phyloP scores from a whole-genome alignment of 176 grass and related monocot species.

The Avena sativa region DNA sequence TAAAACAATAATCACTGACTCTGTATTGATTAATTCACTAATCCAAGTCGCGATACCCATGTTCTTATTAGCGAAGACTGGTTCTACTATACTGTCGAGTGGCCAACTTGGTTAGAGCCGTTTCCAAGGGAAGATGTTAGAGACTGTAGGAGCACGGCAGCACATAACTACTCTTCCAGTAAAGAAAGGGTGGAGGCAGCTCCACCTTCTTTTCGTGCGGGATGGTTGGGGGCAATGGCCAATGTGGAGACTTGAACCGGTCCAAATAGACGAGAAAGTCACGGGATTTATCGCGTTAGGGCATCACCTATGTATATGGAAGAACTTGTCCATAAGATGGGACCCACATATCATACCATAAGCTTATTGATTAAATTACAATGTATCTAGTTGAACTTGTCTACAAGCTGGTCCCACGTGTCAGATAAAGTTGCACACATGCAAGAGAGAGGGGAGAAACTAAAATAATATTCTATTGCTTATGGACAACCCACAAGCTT shows the following conservation, averaged over 20 bases:
- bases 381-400: too few species aligned
- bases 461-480: too few species aligned
- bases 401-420: too few species aligned
- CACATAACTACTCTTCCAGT: neutral
- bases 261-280: neutral
- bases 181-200: neutral
- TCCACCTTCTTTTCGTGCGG: constrained; percentile 1
- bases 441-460: too few species aligned
- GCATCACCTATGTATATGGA: too few species aligned
- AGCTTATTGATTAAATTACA: too few species aligned
- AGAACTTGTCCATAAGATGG: too few species aligned
- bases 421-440: too few species aligned
- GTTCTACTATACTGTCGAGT: neutral
- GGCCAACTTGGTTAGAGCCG: neutral
- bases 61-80: neutral
- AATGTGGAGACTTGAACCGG: neutral
- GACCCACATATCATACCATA: too few species aligned
- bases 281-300: too few species aligned
- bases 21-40: neutral
- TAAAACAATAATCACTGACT: neutral
- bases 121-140: neutral
- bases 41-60: neutral
- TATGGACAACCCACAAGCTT: too few species aligned
- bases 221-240: neutral
- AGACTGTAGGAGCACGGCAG: neutral